Evolutionary conservation across 1,284 basidiomycete genomes (phyloP).

Genomic region (Sporisorium sorghi): DNA sequence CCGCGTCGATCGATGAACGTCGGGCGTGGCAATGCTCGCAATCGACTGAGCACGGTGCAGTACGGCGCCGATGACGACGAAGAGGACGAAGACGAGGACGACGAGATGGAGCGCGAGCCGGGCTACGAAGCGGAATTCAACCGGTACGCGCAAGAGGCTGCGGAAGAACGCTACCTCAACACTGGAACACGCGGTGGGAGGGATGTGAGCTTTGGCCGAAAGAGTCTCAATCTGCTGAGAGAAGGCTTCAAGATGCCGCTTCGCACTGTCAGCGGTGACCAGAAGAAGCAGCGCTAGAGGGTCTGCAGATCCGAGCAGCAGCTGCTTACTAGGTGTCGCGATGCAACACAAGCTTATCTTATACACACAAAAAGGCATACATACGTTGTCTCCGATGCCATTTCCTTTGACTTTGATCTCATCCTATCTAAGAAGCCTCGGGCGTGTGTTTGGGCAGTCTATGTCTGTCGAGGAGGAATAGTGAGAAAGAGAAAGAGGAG

Average conservation of each 20-base stretch:
- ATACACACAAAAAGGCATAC: slow-evolving; percentile 6
- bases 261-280: slow-evolving; percentile 7
- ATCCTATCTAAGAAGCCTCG: background rate
- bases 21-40: slow-evolving; percentile 7
- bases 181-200: slow-evolving; percentile 10
- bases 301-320: background rate
- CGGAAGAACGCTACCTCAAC: slow-evolving; percentile 16
- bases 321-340: too few relatives aligned
- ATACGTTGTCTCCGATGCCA: too few relatives aligned
- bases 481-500: background rate
- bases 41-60: slow-evolving; percentile 24
- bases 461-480: background rate
- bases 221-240: slow-evolving; percentile 44
- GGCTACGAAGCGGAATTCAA: slow-evolving; percentile 49
- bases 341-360: background rate
- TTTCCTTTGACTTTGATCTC: too few relatives aligned
- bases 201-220: slow-evolving; percentile 43
- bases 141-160: slow-evolving; percentile 41
- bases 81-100: slow-evolving; percentile 30
- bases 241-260: slow-evolving; percentile 44
- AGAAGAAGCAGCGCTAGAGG: slow-evolving; percentile 11
- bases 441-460: background rate
- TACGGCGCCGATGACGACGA: slow-evolving; percentile 31
- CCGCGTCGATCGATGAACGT: slow-evolving; percentile 42
- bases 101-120: slow-evolving; percentile 47